Evolutionary conservation across 2,329 filamentous ascomycete genomes (phyloP).

Genomic region (Cordyceps fumosorosea): DNA sequence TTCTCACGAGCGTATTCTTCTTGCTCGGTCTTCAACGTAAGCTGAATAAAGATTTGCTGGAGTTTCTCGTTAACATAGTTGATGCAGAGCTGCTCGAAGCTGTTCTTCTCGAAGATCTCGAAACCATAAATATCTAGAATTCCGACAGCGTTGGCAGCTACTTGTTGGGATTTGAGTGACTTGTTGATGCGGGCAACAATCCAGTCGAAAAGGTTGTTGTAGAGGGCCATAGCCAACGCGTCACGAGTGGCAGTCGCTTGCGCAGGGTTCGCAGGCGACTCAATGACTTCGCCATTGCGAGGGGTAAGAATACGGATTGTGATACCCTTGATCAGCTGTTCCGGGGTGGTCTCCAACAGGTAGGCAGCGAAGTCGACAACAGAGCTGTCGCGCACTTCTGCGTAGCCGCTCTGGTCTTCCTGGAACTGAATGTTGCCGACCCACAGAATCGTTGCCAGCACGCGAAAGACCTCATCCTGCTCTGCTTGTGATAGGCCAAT

Average conservation of each 20-base stretch:
- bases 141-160: constrained; percentile 78
- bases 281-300: constrained; percentile 58
- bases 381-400: constrained; percentile 77
- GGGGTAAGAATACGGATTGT: constrained; percentile 79
- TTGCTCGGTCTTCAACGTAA: constrained; percentile 93
- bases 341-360: constrained; percentile 77
- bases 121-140: constrained; percentile 99
- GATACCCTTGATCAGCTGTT: constrained; percentile 76
- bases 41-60: constrained; percentile 97
- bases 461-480: constrained; percentile 94
- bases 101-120: constrained; percentile 98
- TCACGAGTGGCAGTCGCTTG: constrained; percentile 85
- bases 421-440: constrained; percentile 87
- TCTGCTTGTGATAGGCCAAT: constrained; percentile 85
- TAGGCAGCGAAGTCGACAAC: constrained; percentile 95
- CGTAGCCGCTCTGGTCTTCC: constrained; percentile 86
- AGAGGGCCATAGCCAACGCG: constrained; percentile 90
- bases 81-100: constrained; percentile 97
- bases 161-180: constrained; percentile 72
- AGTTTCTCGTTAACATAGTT: constrained; percentile 99
- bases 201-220: constrained; percentile 98
- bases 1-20: constrained; percentile 94
- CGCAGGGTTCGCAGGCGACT: constrained; percentile 75
- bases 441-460: constrained; percentile 88
- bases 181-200: constrained; percentile 89